A percentile compares a stretch with the other conserved stretches of the same genome.
Conservation (phyloP, 768 basidiomycete species). For the Boletus vermiculosoides region DNA sequence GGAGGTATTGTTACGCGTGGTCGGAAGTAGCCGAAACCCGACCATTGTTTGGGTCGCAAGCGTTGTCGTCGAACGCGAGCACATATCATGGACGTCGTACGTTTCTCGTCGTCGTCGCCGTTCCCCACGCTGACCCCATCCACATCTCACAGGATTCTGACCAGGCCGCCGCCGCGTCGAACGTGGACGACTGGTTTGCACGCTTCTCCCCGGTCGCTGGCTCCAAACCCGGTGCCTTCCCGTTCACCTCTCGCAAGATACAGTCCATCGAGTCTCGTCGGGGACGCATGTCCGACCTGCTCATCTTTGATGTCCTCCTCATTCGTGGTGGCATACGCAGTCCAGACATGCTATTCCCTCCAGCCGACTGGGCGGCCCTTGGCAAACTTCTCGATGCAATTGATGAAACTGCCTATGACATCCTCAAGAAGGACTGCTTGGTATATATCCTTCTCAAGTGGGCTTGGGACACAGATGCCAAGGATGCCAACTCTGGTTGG, state of each 20-base stretch:
- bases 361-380: slow-evolving; percentile 53
- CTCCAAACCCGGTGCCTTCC: slow-evolving; percentile 42
- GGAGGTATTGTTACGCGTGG: too few species aligned
- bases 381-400: slow-evolving; percentile 59
- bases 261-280: slow-evolving; percentile 64
- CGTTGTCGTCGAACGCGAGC: neutral
- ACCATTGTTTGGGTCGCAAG: slow-evolving; percentile 6
- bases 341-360: slow-evolving; percentile 68
- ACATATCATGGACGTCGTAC: slow-evolving; percentile 28
- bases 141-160: slow-evolving; percentile 16
- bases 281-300: slow-evolving; percentile 54
- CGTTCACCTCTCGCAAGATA: slow-evolving; percentile 54
- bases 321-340: slow-evolving; percentile 58
- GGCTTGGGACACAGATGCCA: slow-evolving; percentile 68
- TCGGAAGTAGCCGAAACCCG: slow-evolving; percentile 12
- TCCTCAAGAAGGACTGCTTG: slow-evolving; percentile 76
- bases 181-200: slow-evolving; percentile 26
- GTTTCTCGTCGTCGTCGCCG: slow-evolving; percentile 12
- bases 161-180: slow-evolving; percentile 1
- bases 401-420: slow-evolving; percentile 60
- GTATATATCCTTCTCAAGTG: slow-evolving; percentile 81
- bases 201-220: slow-evolving; percentile 46
- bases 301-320: slow-evolving; percentile 76
- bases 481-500: slow-evolving; percentile 36
- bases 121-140: neutral